Evolutionary conservation across 805 yeast species (phyloP).

Genomic region (Candida germanica): DNA sequence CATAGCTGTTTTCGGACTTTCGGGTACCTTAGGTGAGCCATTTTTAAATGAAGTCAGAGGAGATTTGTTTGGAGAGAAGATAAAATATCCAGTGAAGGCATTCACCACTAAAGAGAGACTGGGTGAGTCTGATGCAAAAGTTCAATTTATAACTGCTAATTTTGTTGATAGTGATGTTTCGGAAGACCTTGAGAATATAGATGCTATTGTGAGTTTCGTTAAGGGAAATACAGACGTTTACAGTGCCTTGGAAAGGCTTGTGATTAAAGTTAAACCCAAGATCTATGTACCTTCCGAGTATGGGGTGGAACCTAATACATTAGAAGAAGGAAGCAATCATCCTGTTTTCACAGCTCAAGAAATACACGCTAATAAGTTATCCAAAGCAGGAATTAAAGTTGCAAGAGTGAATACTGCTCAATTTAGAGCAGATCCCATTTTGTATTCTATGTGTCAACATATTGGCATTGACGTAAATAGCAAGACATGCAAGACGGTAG

Average conservation of each 20-base stretch:
- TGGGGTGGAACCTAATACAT: conserved; percentile 44
- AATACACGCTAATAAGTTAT: conserved; percentile 31
- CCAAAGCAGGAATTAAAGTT: conserved; percentile 42
- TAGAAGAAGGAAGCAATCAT: conserved; percentile 15
- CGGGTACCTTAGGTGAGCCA: conserved; percentile 52
- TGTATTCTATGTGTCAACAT: conserved; percentile 31
- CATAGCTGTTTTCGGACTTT: conserved; percentile 52
- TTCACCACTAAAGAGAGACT: conserved; percentile 42
- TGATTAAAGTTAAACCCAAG: conserved; percentile 42
- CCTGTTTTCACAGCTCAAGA: conserved; percentile 37
- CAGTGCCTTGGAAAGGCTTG: conserved; percentile 35
- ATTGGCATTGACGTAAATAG: conserved; percentile 36
- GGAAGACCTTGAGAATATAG: conserved; percentile 43
- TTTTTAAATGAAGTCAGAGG: conserved; percentile 44
- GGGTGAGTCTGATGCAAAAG: conserved; percentile 25
- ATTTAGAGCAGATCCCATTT: conserved; percentile 26
- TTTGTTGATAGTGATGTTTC: conserved; percentile 19
- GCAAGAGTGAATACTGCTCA: conserved; percentile 41
- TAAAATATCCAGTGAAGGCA: conserved; percentile 47
- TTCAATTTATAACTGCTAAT: conserved; percentile 40
- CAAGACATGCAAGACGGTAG: conserved; percentile 33
- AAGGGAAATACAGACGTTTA: conserved; percentile 29
- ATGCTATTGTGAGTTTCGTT: conserved; percentile 49
- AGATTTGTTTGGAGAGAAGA: conserved; percentile 39
- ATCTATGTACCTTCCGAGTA: conserved; percentile 60